These are phyloP conservation scores for Fonsecaea multimorphosa DNA, from an alignment of 2,329 filamentous ascomycete species.

Conservation along the genomic window DNA sequence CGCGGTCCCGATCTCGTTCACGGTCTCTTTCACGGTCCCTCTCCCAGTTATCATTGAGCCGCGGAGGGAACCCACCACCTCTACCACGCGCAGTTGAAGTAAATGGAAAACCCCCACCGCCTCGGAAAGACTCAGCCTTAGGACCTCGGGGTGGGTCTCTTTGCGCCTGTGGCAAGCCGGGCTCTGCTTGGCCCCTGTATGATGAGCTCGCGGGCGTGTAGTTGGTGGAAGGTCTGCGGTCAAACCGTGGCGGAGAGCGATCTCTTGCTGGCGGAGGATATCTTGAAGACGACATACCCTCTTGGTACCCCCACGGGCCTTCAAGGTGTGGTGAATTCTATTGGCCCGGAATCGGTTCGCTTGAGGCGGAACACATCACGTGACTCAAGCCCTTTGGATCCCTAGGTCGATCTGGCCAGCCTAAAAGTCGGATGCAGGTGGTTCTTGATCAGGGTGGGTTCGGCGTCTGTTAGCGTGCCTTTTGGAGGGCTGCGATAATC, in stretches of 20 bases:
- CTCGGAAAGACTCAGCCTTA: slow-evolving; percentile 73
- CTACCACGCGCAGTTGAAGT: slow-evolving; percentile 54
- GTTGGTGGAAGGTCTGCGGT: slow-evolving; percentile 71
- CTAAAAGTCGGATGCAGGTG: background rate
- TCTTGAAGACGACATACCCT: slow-evolving; percentile 32
- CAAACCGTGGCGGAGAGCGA: slow-evolving; percentile 71
- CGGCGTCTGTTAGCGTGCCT: background rate
- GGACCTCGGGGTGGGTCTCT: slow-evolving; percentile 82
- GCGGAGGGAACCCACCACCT: slow-evolving; percentile 60
- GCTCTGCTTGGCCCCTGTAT: slow-evolving; percentile 61
- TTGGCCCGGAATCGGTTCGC: background rate
- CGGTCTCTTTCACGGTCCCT: slow-evolving; percentile 43
- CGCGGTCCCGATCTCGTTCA: slow-evolving; percentile 53
- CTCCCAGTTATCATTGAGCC: slow-evolving; percentile 59
- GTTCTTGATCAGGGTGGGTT: background rate
- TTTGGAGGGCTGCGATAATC: slow-evolving; percentile 4
- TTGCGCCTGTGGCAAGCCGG: slow-evolving; percentile 61
- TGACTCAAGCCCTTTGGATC: slow-evolving; percentile 59
- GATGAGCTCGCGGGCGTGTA: slow-evolving; percentile 63
- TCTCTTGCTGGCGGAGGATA: slow-evolving; percentile 69
- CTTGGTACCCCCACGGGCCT: background rate
- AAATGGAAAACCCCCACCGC: slow-evolving; percentile 51
- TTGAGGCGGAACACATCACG: slow-evolving; percentile 52
- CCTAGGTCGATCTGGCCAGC: background rate
- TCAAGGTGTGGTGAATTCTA: slow-evolving; percentile 16